Evolutionary conservation across 805 yeast species (phyloP).

Genomic region (Monosporozyma unispora): DNA sequence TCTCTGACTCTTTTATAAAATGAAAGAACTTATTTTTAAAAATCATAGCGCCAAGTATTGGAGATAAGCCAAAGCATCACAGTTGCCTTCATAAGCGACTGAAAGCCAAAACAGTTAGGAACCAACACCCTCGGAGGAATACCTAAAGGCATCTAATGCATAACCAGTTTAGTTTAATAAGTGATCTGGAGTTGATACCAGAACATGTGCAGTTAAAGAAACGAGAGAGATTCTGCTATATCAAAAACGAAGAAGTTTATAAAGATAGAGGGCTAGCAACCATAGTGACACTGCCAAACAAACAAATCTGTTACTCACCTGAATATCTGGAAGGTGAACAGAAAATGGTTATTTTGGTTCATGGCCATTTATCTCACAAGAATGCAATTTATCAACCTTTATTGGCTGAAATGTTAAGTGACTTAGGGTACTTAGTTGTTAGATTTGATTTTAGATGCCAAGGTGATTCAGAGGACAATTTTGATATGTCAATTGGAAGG

Average conservation of each 20-base stretch:
- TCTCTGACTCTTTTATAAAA: too few species aligned
- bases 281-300: conserved; percentile 5
- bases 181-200: background rate
- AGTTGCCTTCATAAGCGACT: too few species aligned
- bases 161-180: background rate
- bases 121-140: too few species aligned
- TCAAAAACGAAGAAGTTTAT: background rate
- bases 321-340: conserved; percentile 1
- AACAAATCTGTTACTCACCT: background rate
- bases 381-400: conserved; percentile 64
- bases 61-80: too few species aligned
- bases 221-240: background rate
- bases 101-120: too few species aligned
- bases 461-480: conserved; percentile 57
- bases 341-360: conserved; percentile 55
- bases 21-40: too few species aligned
- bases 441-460: conserved; percentile 82
- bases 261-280: conserved; percentile 2
- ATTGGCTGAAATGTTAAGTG: conserved; percentile 54
- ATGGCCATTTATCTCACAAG: conserved; percentile 82
- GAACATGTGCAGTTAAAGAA: background rate
- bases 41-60: too few species aligned
- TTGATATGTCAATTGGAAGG: conserved; percentile 38
- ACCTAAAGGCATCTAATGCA: too few species aligned
- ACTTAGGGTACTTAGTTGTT: conserved; percentile 53